These are phyloP conservation scores for Crithidia expoeki DNA, from an alignment of 208 protist species.

Conservation along the genomic window DNA sequence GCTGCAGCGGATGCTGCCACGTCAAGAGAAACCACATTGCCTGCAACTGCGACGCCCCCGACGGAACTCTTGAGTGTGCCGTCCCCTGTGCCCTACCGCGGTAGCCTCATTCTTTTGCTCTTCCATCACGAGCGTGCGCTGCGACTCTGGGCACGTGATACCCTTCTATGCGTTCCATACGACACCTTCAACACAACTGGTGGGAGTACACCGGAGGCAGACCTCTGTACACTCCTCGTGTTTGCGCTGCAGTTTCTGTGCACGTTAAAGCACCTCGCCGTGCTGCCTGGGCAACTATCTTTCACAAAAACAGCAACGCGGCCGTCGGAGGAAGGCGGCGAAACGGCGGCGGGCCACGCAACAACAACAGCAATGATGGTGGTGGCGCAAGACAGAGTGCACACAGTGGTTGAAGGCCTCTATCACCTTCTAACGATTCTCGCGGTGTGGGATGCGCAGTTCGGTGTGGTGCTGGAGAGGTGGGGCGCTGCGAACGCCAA, in stretches of 20 bases:
- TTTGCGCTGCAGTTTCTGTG: conserved; percentile 59
- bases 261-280: conserved; percentile 51
- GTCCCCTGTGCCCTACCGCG: conserved; percentile 19
- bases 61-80: conserved; percentile 8
- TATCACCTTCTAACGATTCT: conserved; percentile 56
- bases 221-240: conserved; percentile 1
- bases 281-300: conserved; percentile 3
- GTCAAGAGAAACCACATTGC: background rate
- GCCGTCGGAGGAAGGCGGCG: too few relatives aligned
- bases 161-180: conserved; percentile 14
- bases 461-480: conserved; percentile 15
- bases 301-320: conserved; percentile 13
- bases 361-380: background rate
- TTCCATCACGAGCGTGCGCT: conserved; percentile 48
- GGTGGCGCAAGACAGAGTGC: conserved; percentile 14
- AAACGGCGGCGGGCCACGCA: too few relatives aligned
- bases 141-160: conserved; percentile 40
- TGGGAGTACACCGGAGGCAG: too few relatives aligned
- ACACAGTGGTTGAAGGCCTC: conserved; percentile 43
- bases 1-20: too few relatives aligned
- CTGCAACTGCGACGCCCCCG: background rate
- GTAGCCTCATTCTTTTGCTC: conserved; percentile 43
- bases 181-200: too few relatives aligned
- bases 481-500: background rate
- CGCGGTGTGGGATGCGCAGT: conserved; percentile 44